A percentile compares a stretch with the other conserved stretches of the same genome.
Evolutionary conservation across 2,329 filamentous ascomycete species (phyloP).

Genomic region (Delphinella strobiligena): DNA sequence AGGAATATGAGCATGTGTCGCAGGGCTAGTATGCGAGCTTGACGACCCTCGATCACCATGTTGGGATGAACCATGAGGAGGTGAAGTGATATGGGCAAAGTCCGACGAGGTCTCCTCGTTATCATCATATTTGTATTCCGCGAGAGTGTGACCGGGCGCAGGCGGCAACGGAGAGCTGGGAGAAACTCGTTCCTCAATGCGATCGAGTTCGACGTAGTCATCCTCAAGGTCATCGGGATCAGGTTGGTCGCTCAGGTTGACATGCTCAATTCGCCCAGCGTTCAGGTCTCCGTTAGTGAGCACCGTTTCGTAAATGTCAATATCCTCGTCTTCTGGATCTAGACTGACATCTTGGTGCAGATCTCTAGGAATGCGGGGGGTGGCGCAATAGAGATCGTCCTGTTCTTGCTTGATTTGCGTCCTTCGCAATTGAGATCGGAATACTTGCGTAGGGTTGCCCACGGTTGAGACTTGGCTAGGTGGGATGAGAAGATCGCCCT

Average conservation of each 20-base stretch:
- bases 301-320: background rate
- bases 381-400: background rate
- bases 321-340: background rate
- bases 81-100: background rate
- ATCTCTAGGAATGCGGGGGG: background rate
- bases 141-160: background rate
- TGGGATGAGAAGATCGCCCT: too few relatives aligned
- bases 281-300: background rate
- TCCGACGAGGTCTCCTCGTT: background rate
- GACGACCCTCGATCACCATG: too few relatives aligned
- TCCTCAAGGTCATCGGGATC: background rate
- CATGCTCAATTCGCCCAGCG: background rate
- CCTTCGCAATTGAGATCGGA: background rate
- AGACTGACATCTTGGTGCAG: background rate
- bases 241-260: background rate
- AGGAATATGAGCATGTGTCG: too few relatives aligned
- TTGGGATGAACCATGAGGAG: background rate
- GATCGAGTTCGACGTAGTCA: background rate
- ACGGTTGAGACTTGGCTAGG: background rate
- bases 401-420: background rate
- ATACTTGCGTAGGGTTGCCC: background rate
- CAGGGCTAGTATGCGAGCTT: too few relatives aligned
- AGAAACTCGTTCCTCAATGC: background rate
- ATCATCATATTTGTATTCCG: background rate
- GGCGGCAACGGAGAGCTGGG: background rate